Conservation (phyloP, 2,329 filamentous ascomycete genomes). For the Aureobasidium musti region DNA sequence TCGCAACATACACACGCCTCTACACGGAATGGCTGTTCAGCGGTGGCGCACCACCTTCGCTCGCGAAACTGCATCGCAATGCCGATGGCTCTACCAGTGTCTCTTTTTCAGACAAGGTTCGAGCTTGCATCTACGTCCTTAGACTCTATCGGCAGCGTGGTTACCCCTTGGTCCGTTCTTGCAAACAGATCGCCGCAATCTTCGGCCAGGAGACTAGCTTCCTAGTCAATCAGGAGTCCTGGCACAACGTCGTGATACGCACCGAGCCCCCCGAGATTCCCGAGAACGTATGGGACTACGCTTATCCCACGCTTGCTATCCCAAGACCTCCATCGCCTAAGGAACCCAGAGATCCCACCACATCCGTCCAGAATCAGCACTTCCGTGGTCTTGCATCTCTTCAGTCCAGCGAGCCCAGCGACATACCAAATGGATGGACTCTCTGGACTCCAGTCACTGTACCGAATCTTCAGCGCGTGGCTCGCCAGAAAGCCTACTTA, state of each 20-base stretch:
- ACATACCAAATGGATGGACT: neutral
- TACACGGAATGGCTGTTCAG: slow-evolving; percentile 20
- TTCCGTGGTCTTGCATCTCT: slow-evolving; percentile 13
- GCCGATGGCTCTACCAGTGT: slow-evolving; percentile 20
- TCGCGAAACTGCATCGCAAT: slow-evolving; percentile 10
- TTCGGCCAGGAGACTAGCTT: neutral
- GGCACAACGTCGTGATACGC: neutral
- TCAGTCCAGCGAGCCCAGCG: neutral
- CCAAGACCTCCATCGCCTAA: neutral
- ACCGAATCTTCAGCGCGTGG: neutral
- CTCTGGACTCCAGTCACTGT: slow-evolving; percentile 10
- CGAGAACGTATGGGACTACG: neutral
- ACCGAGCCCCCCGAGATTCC: neutral
- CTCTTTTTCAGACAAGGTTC: neutral
- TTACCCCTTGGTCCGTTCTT: neutral
- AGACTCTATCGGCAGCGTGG: neutral
- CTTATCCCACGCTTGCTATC: neutral
- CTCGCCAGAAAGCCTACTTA: neutral
- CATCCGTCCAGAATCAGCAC: neutral
- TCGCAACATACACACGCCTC: slow-evolving; percentile 16
- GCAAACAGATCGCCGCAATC: neutral
- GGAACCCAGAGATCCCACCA: neutral
- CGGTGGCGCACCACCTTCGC: slow-evolving; percentile 6
- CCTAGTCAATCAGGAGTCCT: neutral
- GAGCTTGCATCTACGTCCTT: slow-evolving; percentile 8